A percentile compares a stretch with the other conserved stretches of the same genome.
phyloP scores from a whole-genome alignment of 164 flowering plant genomes.

The Saururus chinensis region DNA sequence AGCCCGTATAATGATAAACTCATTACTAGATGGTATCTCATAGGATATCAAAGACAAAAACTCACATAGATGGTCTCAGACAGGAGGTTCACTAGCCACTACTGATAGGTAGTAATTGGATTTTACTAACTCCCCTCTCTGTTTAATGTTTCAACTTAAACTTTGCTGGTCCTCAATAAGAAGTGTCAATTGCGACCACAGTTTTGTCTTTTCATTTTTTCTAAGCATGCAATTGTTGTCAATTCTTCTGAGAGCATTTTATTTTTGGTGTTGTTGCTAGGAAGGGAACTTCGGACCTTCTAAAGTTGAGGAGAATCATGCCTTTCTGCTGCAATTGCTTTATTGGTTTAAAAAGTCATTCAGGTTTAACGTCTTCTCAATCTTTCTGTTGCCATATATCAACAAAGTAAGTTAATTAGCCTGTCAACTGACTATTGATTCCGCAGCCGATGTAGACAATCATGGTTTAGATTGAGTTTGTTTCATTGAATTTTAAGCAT shows the following conservation, averaged over 20 bases:
- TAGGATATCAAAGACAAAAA: too few relatives aligned
- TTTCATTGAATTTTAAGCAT: too few relatives aligned
- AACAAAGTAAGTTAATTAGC: not conserved
- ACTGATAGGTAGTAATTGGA: too few relatives aligned
- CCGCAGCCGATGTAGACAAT: not conserved
- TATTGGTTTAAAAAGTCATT: constrained; percentile 92
- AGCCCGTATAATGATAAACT: too few relatives aligned
- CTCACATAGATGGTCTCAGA: too few relatives aligned
- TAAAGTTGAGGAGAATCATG: constrained; percentile 64
- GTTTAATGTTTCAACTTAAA: too few relatives aligned
- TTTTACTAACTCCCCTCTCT: too few relatives aligned
- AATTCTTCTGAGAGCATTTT: not conserved
- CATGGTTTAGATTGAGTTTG: not conserved
- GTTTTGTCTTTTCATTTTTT: too few relatives aligned
- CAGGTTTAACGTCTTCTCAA: constrained; percentile 39
- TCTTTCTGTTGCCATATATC: not conserved
- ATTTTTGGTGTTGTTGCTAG: constrained; percentile 25
- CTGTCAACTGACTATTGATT: not conserved
- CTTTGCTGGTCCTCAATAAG: too few relatives aligned
- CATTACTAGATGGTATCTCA: too few relatives aligned
- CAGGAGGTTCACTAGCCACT: too few relatives aligned
- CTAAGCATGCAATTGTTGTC: not conserved
- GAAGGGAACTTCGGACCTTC: constrained; percentile 83
- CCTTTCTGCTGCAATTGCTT: constrained; percentile 89
- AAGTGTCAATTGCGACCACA: too few relatives aligned